Evolutionary conservation across 2,329 filamentous ascomycete genomes (phyloP), one percentile per base, ranked within the genome.

Genomic region (Penicillium expansum): DNA sequence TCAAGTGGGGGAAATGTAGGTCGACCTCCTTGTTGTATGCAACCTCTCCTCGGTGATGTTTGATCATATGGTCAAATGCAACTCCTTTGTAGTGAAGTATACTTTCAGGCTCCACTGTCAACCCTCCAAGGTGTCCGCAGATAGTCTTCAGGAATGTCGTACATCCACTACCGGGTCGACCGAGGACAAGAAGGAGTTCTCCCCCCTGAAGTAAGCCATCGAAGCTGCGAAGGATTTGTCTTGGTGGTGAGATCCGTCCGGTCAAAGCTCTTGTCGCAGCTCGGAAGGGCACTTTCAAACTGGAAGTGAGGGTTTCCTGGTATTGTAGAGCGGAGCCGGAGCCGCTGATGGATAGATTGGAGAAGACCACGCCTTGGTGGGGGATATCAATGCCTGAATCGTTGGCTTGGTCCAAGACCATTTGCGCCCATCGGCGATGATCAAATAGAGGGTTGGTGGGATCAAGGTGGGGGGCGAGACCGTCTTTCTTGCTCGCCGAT

Each of bases 1-100:
- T 64, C 33, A 66, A 37, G 24, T 65, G 54, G 92, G 70, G 24
- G 87, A 94, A 87, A 66, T 92, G 76, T 1, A 57, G n/a, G 13
- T 59, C 64, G 16, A 48, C 48, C 9, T 59, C 57, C 9, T 48
- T 52, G 38, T 55, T 58, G 39, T 58, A 60, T 20, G 48, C 49
- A 4, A 52, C 52, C 27, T 60, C 56, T 11, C 58, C 58, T 9
- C 50, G 48, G 47, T 51, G 52, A n/a, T 60, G 50, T 22, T 54
- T 53, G 4, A 37, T 48, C 57, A 60, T 60, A 14, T 51, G 33
- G 7, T 55, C 43, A 14, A 49, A 49, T 3, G n/a, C 39, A 16
- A 52, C 18, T 45, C 58, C 55, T 49, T 60, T 35, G 35, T 60
- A 60, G 37, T 58, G 56, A 3, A 58, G 20, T 20, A 39, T 43